A percentile compares a stretch with the other conserved stretches of the same genome.
Conservation (phyloP, 257 asterid species). For the Ligustrum vulgare region DNA sequence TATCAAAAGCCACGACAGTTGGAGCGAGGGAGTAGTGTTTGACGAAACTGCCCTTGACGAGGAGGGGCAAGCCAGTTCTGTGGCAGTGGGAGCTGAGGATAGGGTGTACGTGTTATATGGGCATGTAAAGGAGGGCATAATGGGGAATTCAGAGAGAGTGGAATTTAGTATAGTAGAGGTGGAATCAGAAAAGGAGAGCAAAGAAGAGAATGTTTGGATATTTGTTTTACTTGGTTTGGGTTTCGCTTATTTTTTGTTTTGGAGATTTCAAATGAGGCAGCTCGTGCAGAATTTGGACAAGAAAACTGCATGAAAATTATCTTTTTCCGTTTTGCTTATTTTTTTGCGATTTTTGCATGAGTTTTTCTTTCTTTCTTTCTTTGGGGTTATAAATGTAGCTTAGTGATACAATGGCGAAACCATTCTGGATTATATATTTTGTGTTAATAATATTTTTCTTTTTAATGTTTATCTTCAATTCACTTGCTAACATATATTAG, state of each 20-base stretch:
- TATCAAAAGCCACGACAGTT: slow-evolving; percentile 68
- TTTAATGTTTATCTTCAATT: too few species aligned
- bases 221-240: slow-evolving; percentile 73
- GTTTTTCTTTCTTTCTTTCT: too few species aligned
- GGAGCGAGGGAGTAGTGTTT: slow-evolving; percentile 74
- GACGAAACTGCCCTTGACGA: slow-evolving; percentile 83
- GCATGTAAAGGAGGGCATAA: slow-evolving; percentile 53
- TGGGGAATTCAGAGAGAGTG: slow-evolving; percentile 47
- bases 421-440: too few species aligned
- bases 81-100: slow-evolving; percentile 58
- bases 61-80: slow-evolving; percentile 65
- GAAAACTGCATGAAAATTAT: slow-evolving; percentile 49
- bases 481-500: too few species aligned
- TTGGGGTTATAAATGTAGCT: neutral
- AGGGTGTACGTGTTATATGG: slow-evolving; percentile 89
- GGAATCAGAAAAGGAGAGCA: slow-evolving; percentile 50
- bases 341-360: neutral
- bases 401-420: neutral
- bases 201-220: slow-evolving; percentile 70
- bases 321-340: neutral
- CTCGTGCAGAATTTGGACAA: slow-evolving; percentile 66
- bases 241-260: slow-evolving; percentile 56
- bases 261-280: slow-evolving; percentile 90
- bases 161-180: slow-evolving; percentile 63
- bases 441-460: too few species aligned